A percentile compares a stretch with the other conserved stretches of the same genome.
Conservation (phyloP, 2,329 filamentous ascomycete genomes). For the Arachnopeziza araneosa region DNA sequence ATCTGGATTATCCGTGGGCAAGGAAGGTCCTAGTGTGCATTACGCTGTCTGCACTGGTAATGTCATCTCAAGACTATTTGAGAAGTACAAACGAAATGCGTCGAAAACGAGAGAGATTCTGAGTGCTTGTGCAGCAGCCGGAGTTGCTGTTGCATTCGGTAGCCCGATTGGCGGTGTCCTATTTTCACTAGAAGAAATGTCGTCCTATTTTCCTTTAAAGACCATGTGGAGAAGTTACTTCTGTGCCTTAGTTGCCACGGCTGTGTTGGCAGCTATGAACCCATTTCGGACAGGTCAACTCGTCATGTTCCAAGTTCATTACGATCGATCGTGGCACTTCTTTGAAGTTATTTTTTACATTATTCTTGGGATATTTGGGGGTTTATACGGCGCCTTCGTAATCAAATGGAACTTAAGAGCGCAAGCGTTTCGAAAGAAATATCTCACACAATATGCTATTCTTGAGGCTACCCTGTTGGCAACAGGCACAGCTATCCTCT, state of each 20-base stretch:
- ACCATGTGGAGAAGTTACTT: slow-evolving; percentile 98
- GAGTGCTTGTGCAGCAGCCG: slow-evolving; percentile 89
- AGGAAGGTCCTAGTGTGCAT: slow-evolving; percentile 97
- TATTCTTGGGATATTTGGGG: slow-evolving; percentile 85
- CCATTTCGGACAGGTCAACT: slow-evolving; percentile 94
- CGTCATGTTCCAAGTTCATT: slow-evolving; percentile 98
- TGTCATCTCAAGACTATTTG: slow-evolving; percentile 87
- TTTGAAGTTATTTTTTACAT: slow-evolving; percentile 94
- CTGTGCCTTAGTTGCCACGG: slow-evolving; percentile 90
- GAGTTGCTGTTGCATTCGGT: slow-evolving; percentile 93
- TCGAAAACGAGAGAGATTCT: slow-evolving; percentile 93
- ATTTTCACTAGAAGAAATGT: slow-evolving; percentile 93
- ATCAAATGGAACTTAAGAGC: slow-evolving; percentile 95
- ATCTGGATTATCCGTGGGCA: slow-evolving; percentile 89
- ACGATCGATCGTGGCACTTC: slow-evolving; percentile 96
- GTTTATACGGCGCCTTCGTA: slow-evolving; percentile 90
- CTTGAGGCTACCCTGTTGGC: slow-evolving; percentile 83
- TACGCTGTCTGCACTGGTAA: slow-evolving; percentile 97
- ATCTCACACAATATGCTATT: slow-evolving; percentile 76
- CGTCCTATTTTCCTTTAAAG: slow-evolving; percentile 91
- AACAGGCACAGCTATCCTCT: slow-evolving; percentile 79
- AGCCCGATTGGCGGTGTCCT: slow-evolving; percentile 95
- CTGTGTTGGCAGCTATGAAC: slow-evolving; percentile 91
- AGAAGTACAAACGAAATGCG: slow-evolving; percentile 85
- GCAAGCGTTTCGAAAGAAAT: slow-evolving; percentile 91